Base-by-base conservation (phyloP, 768 basidiomycete genomes). In the Clitopilus hobsonii region DNA sequence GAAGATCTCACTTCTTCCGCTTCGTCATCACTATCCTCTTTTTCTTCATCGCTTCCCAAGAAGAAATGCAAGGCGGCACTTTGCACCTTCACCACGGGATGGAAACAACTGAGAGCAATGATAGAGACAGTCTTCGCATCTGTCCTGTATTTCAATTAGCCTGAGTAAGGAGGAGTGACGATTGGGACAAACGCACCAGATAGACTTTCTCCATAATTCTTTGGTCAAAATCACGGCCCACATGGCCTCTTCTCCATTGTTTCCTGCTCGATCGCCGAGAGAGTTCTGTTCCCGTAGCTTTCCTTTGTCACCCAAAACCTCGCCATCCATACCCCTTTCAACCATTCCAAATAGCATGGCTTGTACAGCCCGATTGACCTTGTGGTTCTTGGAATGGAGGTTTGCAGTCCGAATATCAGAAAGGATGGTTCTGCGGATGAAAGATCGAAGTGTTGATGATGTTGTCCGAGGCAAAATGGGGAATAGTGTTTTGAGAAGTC, bases 291-390 rank as follows among this genome's bases (percentile, higher is more conserved):
- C 74, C 58, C 80, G 73, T n/a, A 80, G 64, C 63, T 86, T 93
- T 3, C 87, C 94, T 68, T 93, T 94, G 74, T 94, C 86, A 10
- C 92, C 90, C 14, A 85, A 66, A 14, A 93, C 83, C 61, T 92
- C 86, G 0, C 76, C 86, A 36, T 85, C 83, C 87, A 94, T 91
- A 11, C 94, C 94, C 32, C 88, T 84, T 69, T 97, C 95, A 6
- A 98, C 85, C 95, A 98, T 98, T 41, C 84, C 82, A 67, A 98
- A 98, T 26, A 98, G 77, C 82, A 98, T 90, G 11, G 93, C 87
- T 67, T 99, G 97, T 0, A 99, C 93, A 20, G 94, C 88, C 30
- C 92, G 84, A 67, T 99, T 99, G 24, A 99, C 83, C 68, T 96
- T 95, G 74, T 97, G 94, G 65, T 98, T 97, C 67, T 91, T 93